phyloP scores from a whole-genome alignment of 2,329 filamentous ascomycete species.

The Penicillium sp. region DNA sequence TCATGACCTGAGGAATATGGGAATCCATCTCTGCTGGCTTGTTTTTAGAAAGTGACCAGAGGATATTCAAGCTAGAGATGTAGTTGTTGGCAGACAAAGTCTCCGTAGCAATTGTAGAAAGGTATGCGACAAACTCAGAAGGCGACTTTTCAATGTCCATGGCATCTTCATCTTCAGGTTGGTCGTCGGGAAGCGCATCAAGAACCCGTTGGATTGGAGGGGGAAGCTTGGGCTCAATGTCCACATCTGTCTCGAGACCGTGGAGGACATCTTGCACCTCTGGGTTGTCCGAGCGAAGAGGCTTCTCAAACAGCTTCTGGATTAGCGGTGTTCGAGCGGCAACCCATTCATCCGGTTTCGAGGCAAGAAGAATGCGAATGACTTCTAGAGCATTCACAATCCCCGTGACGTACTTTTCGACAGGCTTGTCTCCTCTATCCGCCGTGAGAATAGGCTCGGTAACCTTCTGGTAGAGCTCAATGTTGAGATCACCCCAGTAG shows the following conservation, averaged over 20 bases:
- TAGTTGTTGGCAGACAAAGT: constrained; percentile 81
- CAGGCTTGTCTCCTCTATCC: constrained; percentile 81
- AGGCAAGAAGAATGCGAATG: constrained; percentile 84
- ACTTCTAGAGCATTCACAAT: constrained; percentile 96
- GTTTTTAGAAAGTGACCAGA: constrained; percentile 88
- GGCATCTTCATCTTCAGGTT: constrained; percentile 80
- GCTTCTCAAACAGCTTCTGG: constrained; percentile 89
- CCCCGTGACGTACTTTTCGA: constrained; percentile 81
- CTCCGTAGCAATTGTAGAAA: constrained; percentile 87
- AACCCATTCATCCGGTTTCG: constrained; percentile 90
- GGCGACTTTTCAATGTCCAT: constrained; percentile 75
- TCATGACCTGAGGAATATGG: constrained; percentile 88
- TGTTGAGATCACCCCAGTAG: constrained; percentile 89
- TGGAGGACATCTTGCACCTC: constrained; percentile 95
- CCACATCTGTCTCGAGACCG: constrained; percentile 69
- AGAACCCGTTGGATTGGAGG: constrained; percentile 82
- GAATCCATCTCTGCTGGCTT: constrained; percentile 87
- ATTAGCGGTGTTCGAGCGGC: constrained; percentile 75
- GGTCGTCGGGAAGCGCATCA: constrained; percentile 83
- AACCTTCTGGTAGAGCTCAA: constrained; percentile 89
- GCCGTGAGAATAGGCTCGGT: constrained; percentile 83
- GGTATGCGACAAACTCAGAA: constrained; percentile 83
- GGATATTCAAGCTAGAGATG: constrained; percentile 85
- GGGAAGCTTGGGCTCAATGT: constrained; percentile 72
- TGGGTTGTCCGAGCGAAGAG: constrained; percentile 82